Evolutionary conservation across 148 eudicot genomes (phyloP).

Genomic region (Rhododendron griersonianum): DNA sequence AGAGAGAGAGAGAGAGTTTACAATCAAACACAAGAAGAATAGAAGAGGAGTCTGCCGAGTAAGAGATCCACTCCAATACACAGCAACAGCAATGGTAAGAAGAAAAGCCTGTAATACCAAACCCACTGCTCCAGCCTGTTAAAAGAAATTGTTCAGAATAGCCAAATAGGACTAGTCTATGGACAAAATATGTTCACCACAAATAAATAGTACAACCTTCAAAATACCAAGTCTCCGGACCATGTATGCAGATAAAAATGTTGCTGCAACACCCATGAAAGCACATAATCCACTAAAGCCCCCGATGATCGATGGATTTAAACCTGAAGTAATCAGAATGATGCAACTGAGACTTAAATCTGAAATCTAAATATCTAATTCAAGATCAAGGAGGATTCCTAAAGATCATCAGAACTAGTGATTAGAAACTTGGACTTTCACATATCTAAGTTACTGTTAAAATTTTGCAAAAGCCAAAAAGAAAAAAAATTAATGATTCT

Average conservation of each 20-base stretch:
- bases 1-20: conserved; percentile 26
- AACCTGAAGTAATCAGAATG: conserved; percentile 44
- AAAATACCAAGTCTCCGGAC: conserved; percentile 73
- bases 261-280: conserved; percentile 94
- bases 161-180: background rate
- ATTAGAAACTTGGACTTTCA: background rate
- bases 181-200: background rate
- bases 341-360: background rate
- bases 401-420: background rate
- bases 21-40: conserved; percentile 72
- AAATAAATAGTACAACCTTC: conserved; percentile 49
- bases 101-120: conserved; percentile 76
- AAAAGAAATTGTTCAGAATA: conserved; percentile 9
- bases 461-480: background rate
- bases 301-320: conserved; percentile 78
- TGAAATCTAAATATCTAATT: background rate
- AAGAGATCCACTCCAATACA: conserved; percentile 80
- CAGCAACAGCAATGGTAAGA: conserved; percentile 78
- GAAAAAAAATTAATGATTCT: background rate
- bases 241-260: conserved; percentile 72
- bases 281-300: conserved; percentile 93
- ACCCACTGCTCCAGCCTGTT: conserved; percentile 95
- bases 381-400: conserved; percentile 5
- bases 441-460: background rate
- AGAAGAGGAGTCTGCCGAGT: conserved; percentile 62